Percentiles rank a stretch among this genome's conserved stretches.
Evolutionary conservation across 768 basidiomycete genomes (phyloP).

Genomic region (Lyophyllum shimeji): DNA sequence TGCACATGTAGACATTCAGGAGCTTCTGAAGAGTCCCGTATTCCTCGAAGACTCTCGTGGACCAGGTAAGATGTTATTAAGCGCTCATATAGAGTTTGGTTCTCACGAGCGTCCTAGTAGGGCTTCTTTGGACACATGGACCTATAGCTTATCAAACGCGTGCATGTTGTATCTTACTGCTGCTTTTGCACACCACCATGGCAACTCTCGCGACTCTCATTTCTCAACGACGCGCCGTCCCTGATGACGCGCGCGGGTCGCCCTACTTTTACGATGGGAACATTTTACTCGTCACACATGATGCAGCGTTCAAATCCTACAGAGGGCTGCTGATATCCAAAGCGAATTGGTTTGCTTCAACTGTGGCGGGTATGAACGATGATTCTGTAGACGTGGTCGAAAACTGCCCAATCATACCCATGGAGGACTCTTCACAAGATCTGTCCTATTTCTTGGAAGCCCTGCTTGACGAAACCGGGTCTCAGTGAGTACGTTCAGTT

Average conservation of each 20-base stretch:
- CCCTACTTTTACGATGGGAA: constrained; percentile 17
- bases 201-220: constrained; percentile 3
- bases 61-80: background rate
- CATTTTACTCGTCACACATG: constrained; percentile 12
- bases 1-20: background rate
- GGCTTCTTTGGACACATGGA: background rate
- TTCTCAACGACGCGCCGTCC: constrained; percentile 1
- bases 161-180: background rate
- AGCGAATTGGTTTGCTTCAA: background rate
- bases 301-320: constrained; percentile 12
- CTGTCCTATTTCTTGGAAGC: constrained; percentile 13
- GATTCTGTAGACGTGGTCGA: constrained; percentile 16
- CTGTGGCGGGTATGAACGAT: constrained; percentile 12
- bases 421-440: constrained; percentile 6
- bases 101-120: background rate
- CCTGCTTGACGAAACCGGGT: background rate
- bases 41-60: background rate
- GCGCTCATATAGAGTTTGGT: background rate
- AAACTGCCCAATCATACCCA: constrained; percentile 4
- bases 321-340: constrained; percentile 6
- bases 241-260: constrained; percentile 9
- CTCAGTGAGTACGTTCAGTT: background rate
- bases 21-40: background rate
- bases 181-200: background rate
- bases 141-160: background rate